Percentiles rank a stretch among this genome's conserved stretches.
Evolutionary conservation across 2,329 filamentous ascomycete species (phyloP).

Genomic region (Calonectria pteridis): DNA sequence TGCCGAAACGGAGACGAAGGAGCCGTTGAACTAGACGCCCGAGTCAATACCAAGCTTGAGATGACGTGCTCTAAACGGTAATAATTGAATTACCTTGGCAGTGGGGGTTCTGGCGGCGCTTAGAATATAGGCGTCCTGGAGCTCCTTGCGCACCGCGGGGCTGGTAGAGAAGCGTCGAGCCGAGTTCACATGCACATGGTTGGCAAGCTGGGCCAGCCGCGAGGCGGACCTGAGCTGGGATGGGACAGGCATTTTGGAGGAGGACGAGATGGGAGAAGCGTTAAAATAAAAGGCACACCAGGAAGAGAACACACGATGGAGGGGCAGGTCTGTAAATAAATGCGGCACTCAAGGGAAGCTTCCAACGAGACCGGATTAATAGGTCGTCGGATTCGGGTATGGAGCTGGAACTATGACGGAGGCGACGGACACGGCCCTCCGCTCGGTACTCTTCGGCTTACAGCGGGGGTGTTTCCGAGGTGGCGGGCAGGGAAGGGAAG

Average conservation of each 20-base stretch:
- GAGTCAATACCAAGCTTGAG: slow-evolving; percentile 3
- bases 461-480: slow-evolving; percentile 45
- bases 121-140: slow-evolving; percentile 94
- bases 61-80: neutral
- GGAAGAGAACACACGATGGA: neutral
- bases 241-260: slow-evolving; percentile 32
- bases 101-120: slow-evolving; percentile 92
- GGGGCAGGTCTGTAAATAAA: neutral
- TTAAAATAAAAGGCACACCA: slow-evolving; percentile 2
- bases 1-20: slow-evolving; percentile 84
- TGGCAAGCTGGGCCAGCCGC: slow-evolving; percentile 51
- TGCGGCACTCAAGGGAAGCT: neutral
- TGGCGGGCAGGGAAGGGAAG: slow-evolving; percentile 34
- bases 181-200: slow-evolving; percentile 56
- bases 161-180: slow-evolving; percentile 62
- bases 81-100: slow-evolving; percentile 73
- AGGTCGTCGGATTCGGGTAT: slow-evolving; percentile 38
- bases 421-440: slow-evolving; percentile 25
- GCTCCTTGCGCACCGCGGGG: slow-evolving; percentile 68
- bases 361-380: neutral
- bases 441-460: slow-evolving; percentile 56
- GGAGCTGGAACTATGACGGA: slow-evolving; percentile 15
- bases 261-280: slow-evolving; percentile 19
- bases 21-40: slow-evolving; percentile 85
- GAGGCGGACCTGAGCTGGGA: slow-evolving; percentile 51